Evolutionary conservation across 1,139 yeast species (phyloP).

Genomic region (Hyphopichia wangnamkhiaoensis): DNA sequence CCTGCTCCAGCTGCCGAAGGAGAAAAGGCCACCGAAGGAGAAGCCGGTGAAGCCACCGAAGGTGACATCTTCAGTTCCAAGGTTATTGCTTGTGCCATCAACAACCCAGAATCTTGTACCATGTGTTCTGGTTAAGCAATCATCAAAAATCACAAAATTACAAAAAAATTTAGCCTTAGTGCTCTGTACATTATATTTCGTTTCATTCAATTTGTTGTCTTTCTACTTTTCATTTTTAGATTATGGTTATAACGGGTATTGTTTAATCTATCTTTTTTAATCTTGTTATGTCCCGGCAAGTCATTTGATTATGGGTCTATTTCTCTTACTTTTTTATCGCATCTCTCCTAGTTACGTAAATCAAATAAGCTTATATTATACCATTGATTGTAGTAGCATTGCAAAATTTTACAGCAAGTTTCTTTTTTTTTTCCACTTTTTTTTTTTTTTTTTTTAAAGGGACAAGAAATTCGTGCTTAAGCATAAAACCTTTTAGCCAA

Average conservation of each 20-base stretch:
- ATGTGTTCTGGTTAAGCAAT: constrained; percentile 89
- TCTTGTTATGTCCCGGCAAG: neutral
- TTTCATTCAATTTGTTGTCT: neutral
- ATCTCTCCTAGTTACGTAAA: too few relatives aligned
- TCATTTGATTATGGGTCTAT: too few relatives aligned
- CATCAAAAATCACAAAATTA: neutral
- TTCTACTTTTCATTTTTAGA: neutral
- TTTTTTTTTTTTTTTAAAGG: too few relatives aligned
- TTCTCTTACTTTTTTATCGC: too few relatives aligned
- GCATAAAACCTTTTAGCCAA: too few relatives aligned
- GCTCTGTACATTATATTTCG: neutral
- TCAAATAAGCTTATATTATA: neutral
- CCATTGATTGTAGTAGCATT: neutral
- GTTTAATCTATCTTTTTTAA: neutral
- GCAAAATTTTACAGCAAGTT: too few relatives aligned
- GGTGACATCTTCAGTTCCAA: constrained; percentile 86
- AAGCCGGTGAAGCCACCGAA: constrained; percentile 26
- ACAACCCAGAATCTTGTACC: constrained; percentile 95
- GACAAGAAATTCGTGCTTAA: too few relatives aligned
- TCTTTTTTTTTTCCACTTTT: too few relatives aligned
- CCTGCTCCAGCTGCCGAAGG: constrained; percentile 10
- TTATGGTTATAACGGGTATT: constrained; percentile 2
- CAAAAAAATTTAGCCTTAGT: neutral
- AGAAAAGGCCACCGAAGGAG: constrained; percentile 19
- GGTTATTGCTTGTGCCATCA: constrained; percentile 94